Conservation (phyloP, 306 rosid species). For the Dryas alaskensis region DNA sequence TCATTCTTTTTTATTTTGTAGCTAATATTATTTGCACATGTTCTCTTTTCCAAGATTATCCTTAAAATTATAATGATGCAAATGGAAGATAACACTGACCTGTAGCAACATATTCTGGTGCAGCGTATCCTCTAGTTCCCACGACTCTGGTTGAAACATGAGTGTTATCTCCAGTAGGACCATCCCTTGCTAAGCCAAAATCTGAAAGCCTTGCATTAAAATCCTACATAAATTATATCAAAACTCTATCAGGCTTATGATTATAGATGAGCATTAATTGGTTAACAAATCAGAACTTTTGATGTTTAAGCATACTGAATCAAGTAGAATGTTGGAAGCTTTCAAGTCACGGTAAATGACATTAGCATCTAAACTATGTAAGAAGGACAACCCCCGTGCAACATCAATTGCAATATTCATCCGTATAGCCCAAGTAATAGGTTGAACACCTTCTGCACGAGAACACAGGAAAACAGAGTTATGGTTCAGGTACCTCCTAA, state of each 20-base stretch:
- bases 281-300: conserved; percentile 12
- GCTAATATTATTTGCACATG: background rate
- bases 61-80: background rate
- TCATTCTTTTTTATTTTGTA: too few species aligned
- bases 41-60: conserved; percentile 1
- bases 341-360: conserved; percentile 90
- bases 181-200: conserved; percentile 96
- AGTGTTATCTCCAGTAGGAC: conserved; percentile 95
- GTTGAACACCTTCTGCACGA: conserved; percentile 81
- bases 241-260: conserved; percentile 25
- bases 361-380: conserved; percentile 68
- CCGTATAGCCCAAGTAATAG: conserved; percentile 66
- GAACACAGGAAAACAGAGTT: conserved; percentile 7
- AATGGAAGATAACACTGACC: conserved; percentile 43
- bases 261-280: background rate
- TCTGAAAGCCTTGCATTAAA: conserved; percentile 84
- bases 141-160: conserved; percentile 90
- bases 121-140: conserved; percentile 94
- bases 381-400: conserved; percentile 74
- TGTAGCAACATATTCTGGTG: conserved; percentile 94
- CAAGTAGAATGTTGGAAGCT: conserved; percentile 89
- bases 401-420: conserved; percentile 68
- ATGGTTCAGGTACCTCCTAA: background rate
- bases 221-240: conserved; percentile 42
- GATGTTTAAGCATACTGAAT: conserved; percentile 50